These are phyloP conservation scores for Tetrapyrgos nigripes DNA, from an alignment of 1,284 basidiomycete genomes.

Conservation along the genomic window DNA sequence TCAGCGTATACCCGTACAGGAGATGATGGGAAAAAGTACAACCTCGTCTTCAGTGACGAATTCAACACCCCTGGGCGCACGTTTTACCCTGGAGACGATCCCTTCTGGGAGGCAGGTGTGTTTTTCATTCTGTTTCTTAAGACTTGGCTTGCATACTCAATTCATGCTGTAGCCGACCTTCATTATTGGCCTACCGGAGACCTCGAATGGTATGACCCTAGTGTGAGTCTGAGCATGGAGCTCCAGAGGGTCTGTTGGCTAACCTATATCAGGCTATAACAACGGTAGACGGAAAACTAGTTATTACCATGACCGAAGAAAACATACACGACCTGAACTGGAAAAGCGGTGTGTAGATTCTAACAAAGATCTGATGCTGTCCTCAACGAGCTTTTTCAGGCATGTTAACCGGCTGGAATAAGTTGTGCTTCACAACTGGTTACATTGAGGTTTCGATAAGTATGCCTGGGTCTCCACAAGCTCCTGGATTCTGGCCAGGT, in stretches of 20 bases:
- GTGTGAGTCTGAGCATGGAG: constrained; percentile 42
- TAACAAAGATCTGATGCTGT: constrained; percentile 1
- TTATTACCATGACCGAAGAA: constrained; percentile 74
- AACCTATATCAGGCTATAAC: constrained; percentile 57
- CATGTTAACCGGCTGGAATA: constrained; percentile 88
- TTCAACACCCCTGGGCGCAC: constrained; percentile 83
- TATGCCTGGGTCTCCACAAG: constrained; percentile 74
- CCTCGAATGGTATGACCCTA: constrained; percentile 86
- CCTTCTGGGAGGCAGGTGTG: constrained; percentile 79
- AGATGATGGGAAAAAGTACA: constrained; percentile 77
- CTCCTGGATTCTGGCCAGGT: constrained; percentile 83
- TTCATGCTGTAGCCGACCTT: constrained; percentile 25
- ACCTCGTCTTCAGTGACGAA: constrained; percentile 92
- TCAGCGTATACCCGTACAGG: constrained; percentile 60
- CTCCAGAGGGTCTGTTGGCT: not conserved
- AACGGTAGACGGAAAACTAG: constrained; percentile 74
- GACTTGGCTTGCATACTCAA: constrained; percentile 1
- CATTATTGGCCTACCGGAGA: constrained; percentile 80
- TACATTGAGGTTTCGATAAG: constrained; percentile 85
- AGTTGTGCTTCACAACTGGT: constrained; percentile 93
- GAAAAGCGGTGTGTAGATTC: constrained; percentile 59
- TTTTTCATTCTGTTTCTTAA: constrained; percentile 69
- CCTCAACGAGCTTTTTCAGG: constrained; percentile 41
- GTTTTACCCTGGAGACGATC: constrained; percentile 82
- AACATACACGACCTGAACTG: constrained; percentile 78